Evolutionary conservation across 148 eudicot genomes (phyloP), one percentile per base, ranked within the genome.

Genomic region (Polygonum aviculare): DNA sequence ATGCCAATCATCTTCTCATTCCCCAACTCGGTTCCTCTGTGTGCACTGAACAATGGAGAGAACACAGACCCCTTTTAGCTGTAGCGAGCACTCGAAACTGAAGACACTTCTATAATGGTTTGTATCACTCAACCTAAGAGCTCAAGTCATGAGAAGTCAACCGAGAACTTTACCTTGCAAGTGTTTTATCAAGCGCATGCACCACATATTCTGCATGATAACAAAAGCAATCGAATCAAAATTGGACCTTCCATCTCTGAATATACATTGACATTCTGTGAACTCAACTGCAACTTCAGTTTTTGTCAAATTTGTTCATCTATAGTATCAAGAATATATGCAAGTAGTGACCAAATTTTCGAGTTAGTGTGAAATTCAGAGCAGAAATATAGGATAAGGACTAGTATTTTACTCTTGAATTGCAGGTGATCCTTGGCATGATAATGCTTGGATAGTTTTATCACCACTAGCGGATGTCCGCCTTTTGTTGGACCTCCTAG

Each of bases 111-210:
- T 26, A 26, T 26, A 26, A 26, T 26, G 31, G 31, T 26, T 26
- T 26, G 31, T 26, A 26, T 26, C 31, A 26, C 31, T 26, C 31
- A 26, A 26, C 31, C 31, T 26, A 26, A 26, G 31, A 26, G 31
- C 31, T 26, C 31, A 26, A 26, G 31, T 26, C 31, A 26, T 26
- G 5, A 54, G 60, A 16, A 60, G 38, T 26, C 9, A 12, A 7
- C 12, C 16, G 7, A 10, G 31, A 38, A 35, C 10, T 49, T 33
- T 81, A 88, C 91, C 91, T 88, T 81, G 87, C 89, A 76, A 88
- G 76, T 62, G 83, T 69, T 78, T 88, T 88, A 82, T 88, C 91
- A 51, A 88, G 85, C 55, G 81, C n/a, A 80, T 88, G 89, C 78
- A 84, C 83, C 76, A 88, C 87, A 69, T 82, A 88, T 75, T 83